Percentiles rank a stretch among this genome's conserved stretches.
These are phyloP conservation scores for Claviceps citrina DNA, from an alignment of 2,329 filamentous ascomycete species.

Conservation along the genomic window DNA sequence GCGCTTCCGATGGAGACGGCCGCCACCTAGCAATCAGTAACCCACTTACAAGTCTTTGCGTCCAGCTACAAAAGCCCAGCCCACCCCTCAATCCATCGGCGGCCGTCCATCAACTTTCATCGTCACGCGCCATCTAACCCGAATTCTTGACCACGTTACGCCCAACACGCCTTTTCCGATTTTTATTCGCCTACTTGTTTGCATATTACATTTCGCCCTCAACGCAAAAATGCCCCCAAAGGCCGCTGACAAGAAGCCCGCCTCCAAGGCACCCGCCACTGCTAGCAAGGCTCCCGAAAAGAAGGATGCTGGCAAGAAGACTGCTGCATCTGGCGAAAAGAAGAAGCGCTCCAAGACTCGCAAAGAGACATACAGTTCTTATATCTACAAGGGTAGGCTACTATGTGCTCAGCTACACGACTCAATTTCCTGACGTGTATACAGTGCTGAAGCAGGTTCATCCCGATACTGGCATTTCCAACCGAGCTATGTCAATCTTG, in stretches of 20 bases:
- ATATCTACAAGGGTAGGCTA: constrained; percentile 94
- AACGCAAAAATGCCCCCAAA: constrained; percentile 81
- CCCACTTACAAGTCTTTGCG: constrained; percentile 32
- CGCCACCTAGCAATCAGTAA: constrained; percentile 38
- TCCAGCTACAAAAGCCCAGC: constrained; percentile 46
- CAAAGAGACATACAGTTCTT: constrained; percentile 99
- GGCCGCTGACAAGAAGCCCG: constrained; percentile 96
- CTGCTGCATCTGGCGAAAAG: constrained; percentile 88
- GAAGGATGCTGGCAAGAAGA: constrained; percentile 99
- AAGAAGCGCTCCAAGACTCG: constrained; percentile 99
- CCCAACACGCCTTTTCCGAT: no score
- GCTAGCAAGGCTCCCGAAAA: constrained; percentile 65
- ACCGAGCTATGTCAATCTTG: constrained; percentile 98
- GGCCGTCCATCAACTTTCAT: constrained; percentile 32
- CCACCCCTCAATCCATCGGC: constrained; percentile 33
- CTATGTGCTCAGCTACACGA: background rate
- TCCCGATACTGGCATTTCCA: constrained; percentile 99
- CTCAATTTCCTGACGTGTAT: background rate
- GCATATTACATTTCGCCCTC: constrained; percentile 2
- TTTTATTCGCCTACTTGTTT: constrained; percentile 4
- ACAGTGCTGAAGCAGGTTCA: constrained; percentile 98
- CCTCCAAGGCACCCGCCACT: constrained; percentile 81
- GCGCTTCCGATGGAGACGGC: constrained; percentile 7
- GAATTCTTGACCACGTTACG: constrained; percentile 10
- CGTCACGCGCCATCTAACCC: constrained; percentile 21